Evolutionary conservation across 1,284 basidiomycete species (phyloP), one percentile per base, ranked within the genome.

Genomic region (Acaromyces ingoldii): DNA sequence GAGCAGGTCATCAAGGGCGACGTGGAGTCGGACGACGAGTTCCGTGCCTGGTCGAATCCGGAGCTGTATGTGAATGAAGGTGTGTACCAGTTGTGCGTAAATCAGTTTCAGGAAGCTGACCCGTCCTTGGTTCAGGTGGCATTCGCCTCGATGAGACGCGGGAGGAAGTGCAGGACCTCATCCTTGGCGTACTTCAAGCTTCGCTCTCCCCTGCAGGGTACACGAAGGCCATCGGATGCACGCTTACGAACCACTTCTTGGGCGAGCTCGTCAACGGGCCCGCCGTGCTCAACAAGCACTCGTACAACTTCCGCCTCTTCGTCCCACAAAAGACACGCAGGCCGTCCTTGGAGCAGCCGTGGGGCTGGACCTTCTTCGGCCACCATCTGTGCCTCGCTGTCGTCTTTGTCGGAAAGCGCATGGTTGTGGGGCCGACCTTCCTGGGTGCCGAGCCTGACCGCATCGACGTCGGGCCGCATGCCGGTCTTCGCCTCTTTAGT

Each of bases 371-470:
- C 6, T 74, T 76, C 57, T 76, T 76, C 46, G 74, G 75, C 3
- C 75, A 76, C 51, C 75, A 76, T 60, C 65, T 76, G 7, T 76
- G 74, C 45, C 58, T 76, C 24, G 62, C 69, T 26, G 69, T 76
- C 47, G 63, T 65, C 29, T 74, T 76, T 46, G 70, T 67, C 17
- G 72, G 74, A 2, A 57, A 53, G 36, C 49, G 72, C 36, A 76
- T 76, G 72, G 60, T 74, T 36, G 58, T 75, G 19, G 72, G 72
- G 4, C 74, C 74, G 4, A 75, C 72, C 0, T 76, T 76, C 48
- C 67, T 75, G 60, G 75, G 73, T 19, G 75, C 75, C 15, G 75
- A 76, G 51, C 74, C 75, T 3, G 74, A 76, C 51, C 54, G 67
- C n/a, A 76, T 76, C 26, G 75, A 76, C 44, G 67, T 49, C 0